Conservation (phyloP, 2,329 filamentous ascomycete species). For the Botryotinia convoluta region DNA sequence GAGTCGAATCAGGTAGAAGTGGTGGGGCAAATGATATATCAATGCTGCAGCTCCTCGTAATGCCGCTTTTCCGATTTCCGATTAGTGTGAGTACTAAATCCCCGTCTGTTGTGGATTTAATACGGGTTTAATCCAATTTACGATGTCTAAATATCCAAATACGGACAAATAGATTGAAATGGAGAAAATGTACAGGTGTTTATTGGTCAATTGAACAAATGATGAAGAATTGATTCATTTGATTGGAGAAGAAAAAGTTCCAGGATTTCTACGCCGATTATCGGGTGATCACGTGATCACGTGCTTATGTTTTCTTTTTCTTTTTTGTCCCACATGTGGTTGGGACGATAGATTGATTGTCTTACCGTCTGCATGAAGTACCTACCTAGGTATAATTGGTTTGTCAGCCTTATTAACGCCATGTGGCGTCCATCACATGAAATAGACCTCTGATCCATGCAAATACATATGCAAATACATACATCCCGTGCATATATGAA, state of each 20-base stretch:
- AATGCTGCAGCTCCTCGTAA: not conserved
- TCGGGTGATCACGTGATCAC: too few species aligned
- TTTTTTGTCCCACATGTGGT: not conserved
- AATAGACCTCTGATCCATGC: not conserved
- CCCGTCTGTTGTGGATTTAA: not conserved
- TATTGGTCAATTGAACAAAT: not conserved
- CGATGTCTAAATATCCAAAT: not conserved
- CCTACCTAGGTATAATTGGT: not conserved
- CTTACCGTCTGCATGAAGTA: too few species aligned
- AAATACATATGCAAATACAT: not conserved
- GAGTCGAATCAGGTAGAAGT: not conserved
- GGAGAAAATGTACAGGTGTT: too few species aligned
- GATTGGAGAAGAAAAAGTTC: not conserved
- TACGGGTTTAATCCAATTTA: not conserved
- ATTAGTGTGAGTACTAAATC: not conserved
- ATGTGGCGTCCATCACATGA: not conserved
- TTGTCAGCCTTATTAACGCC: not conserved
- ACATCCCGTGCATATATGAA: too few species aligned
- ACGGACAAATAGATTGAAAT: not conserved
- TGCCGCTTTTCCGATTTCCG: not conserved
- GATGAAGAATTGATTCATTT: not conserved
- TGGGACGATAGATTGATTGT: not conserved
- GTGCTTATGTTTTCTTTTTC: not conserved
- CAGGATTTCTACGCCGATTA: not conserved
- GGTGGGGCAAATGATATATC: conserved; percentile 1